Evolutionary conservation across 441 rosid genomes (phyloP), one percentile per base, ranked within the genome.

Genomic region (Populus tomentosa): DNA sequence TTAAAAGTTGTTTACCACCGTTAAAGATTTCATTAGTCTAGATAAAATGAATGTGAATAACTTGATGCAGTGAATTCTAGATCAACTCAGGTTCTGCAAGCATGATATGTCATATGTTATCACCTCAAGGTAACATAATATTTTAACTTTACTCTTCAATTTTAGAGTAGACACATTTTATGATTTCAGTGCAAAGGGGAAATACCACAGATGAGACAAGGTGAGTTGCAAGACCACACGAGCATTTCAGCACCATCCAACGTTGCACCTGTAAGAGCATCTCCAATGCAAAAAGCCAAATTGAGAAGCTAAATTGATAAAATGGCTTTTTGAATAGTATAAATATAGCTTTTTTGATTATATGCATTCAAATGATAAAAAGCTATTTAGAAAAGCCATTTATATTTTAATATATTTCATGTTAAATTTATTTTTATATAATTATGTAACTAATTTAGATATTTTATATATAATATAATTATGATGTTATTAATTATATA

Each of bases 171-270:
- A 32, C 21, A 11, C 56, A 66, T n/a, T 70, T 24, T 16, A 62
- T 24, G 70, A 21, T 28, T 56, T 75, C 75, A 70, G 11, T 69
- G 8, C 50, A 73, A 77, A 71, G 63, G 63, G 63, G 63, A 79
- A 76, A 75, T 91, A 92, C 97, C 74, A 68, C 63, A 76, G 94
- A 89, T 67, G 89, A 91, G 46, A 92, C 89, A 84, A 83, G 91
- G 84, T 94, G 98, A 77, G 95, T 94, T 35, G 97, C 97, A 79
- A 94, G 95, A 77, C 97, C 97, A 83, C 91, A 91, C 61, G 82
- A 88, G 88, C 97, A 94, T 90, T 82, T 94, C 98, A 62, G 90
- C 88, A 61, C 95, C 97, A 84, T 94, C 98, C 83, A 94, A 80
- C 79, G 93, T 85, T 70, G 91, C 75, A 75, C 98, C 95, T 6